Conservation (phyloP, 768 basidiomycete genomes). For the Amanita rimosa region DNA sequence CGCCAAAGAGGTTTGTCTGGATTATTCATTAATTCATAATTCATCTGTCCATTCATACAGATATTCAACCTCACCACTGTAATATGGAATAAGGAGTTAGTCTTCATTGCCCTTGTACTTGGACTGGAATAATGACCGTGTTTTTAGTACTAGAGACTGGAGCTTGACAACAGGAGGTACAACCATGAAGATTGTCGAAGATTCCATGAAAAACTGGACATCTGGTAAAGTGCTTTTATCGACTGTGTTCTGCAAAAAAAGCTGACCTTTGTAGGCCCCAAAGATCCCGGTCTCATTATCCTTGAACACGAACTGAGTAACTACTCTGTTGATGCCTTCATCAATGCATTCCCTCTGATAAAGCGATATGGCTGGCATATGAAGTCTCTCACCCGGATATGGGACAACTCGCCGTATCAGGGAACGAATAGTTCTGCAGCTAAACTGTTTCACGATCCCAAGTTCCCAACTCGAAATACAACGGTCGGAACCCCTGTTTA, state of each 20-base stretch:
- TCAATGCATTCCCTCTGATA: slow-evolving; percentile 52
- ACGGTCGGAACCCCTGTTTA: background rate
- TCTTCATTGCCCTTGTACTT: background rate
- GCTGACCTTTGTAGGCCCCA: slow-evolving; percentile 32
- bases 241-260: background rate
- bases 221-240: slow-evolving; percentile 23
- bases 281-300: slow-evolving; percentile 68
- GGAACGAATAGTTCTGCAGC: slow-evolving; percentile 25
- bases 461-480: background rate
- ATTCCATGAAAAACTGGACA: slow-evolving; percentile 45
- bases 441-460: background rate
- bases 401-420: slow-evolving; percentile 31
- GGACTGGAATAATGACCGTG: slow-evolving; percentile 12
- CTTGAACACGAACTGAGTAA: slow-evolving; percentile 76
- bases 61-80: slow-evolving; percentile 76
- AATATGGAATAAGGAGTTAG: slow-evolving; percentile 86
- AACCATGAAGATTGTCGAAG: slow-evolving; percentile 33
- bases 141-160: slow-evolving; percentile 67
- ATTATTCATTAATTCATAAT: too few relatives aligned
- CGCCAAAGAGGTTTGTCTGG: slow-evolving; percentile 53
- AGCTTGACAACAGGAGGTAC: slow-evolving; percentile 34
- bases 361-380: slow-evolving; percentile 62
- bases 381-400: slow-evolving; percentile 37
- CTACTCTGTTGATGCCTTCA: slow-evolving; percentile 54
- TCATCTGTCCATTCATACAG: slow-evolving; percentile 11